phyloP scores from a whole-genome alignment of 495 filamentous ascomycete species.

The Copromyces sp. region DNA sequence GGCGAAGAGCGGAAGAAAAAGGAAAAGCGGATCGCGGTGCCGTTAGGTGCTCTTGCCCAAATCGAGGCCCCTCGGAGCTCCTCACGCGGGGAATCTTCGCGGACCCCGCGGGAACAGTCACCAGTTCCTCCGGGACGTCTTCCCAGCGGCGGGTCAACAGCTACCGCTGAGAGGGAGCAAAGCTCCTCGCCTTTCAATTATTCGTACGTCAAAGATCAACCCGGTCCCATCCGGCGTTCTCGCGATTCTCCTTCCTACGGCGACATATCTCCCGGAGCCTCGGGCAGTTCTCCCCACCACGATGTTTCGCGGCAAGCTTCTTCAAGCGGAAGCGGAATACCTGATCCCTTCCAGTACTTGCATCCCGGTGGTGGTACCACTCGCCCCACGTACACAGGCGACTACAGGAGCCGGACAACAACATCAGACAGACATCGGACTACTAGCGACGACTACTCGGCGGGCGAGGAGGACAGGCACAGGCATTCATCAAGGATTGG shows the following conservation, averaged over 20 bases:
- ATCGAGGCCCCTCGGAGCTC: constrained; percentile 25
- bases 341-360: background rate
- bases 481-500: background rate
- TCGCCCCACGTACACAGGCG: background rate
- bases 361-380: background rate
- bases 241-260: constrained; percentile 1
- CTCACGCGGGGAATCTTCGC: constrained; percentile 27
- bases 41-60: constrained; percentile 20
- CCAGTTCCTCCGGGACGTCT: constrained; percentile 17
- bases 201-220: constrained; percentile 23
- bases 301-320: background rate
- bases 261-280: background rate
- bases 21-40: constrained; percentile 32
- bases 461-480: background rate
- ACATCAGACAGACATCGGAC: background rate
- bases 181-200: constrained; percentile 34
- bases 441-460: background rate
- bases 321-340: background rate
- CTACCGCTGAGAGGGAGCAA: constrained; percentile 15
- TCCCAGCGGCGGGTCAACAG: constrained; percentile 14
- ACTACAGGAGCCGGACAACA: background rate
- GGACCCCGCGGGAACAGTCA: constrained; percentile 23
- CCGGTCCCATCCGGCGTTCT: background rate
- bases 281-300: background rate
- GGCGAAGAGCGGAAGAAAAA: constrained; percentile 29